Evolutionary conservation across 1,139 yeast genomes (phyloP).

Genomic region (Lodderomyces oxycetoniae): DNA sequence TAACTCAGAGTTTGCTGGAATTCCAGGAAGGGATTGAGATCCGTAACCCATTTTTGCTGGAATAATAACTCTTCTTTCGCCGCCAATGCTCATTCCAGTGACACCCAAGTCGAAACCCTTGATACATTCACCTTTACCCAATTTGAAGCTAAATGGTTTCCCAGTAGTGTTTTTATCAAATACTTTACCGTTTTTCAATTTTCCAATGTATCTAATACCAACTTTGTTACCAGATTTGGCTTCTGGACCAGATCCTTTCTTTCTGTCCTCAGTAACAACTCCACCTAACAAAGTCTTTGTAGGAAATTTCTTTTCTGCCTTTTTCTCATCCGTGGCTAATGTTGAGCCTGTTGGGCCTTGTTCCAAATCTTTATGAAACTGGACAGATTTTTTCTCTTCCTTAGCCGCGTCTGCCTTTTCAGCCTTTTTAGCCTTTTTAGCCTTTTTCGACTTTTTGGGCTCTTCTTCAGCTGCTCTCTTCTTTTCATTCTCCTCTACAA

Average conservation of each 20-base stretch:
- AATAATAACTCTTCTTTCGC: constrained; percentile 95
- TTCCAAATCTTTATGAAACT: constrained; percentile 85
- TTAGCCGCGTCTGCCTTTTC: constrained; percentile 18
- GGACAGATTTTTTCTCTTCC: constrained; percentile 62
- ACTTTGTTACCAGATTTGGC: constrained; percentile 90
- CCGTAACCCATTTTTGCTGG: constrained; percentile 98
- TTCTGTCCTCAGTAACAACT: constrained; percentile 88
- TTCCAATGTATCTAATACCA: constrained; percentile 96
- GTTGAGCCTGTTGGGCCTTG: constrained; percentile 79
- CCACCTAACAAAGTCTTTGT: constrained; percentile 89
- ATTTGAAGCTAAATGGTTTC: constrained; percentile 84
- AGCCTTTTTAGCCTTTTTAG: constrained; percentile 42
- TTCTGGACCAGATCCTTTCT: constrained; percentile 77
- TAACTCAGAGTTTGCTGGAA: constrained; percentile 94
- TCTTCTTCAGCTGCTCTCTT: constrained; percentile 39
- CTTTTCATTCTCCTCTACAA: constrained; percentile 36
- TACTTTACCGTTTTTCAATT: constrained; percentile 90
- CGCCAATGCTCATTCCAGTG: constrained; percentile 97
- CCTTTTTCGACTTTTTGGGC: constrained; percentile 28
- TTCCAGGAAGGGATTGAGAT: constrained; percentile 88
- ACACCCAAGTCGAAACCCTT: constrained; percentile 99
- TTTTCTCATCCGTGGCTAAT: constrained; percentile 26
- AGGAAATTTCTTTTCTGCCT: constrained; percentile 42
- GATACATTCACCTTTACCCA: constrained; percentile 98
- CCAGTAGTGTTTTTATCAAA: constrained; percentile 97